These are phyloP conservation scores for Sporisorium iseilematis-ciliati DNA, from an alignment of 1,284 basidiomycete genomes.

Conservation along the genomic window DNA sequence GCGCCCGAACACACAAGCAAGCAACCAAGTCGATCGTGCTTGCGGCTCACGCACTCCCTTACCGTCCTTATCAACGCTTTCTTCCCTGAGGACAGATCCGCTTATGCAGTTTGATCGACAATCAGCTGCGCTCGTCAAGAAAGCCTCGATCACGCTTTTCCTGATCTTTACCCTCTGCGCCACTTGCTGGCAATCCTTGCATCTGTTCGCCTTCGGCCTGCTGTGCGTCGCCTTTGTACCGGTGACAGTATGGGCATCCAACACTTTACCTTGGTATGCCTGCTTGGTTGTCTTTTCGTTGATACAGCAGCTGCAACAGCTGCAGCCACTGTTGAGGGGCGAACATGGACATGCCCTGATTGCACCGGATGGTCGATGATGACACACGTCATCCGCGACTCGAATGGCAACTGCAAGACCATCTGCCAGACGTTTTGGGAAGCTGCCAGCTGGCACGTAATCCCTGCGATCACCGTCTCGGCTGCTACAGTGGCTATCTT, in stretches of 20 bases:
- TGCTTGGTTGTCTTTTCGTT: neutral
- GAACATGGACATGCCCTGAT: neutral
- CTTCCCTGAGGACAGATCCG: neutral
- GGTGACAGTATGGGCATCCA: neutral
- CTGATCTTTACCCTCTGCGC: neutral
- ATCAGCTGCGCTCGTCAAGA: neutral
- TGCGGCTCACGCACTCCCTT: no score
- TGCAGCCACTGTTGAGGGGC: neutral
- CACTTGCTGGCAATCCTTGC: neutral
- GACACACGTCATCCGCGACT: neutral
- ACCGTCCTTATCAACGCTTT: neutral
- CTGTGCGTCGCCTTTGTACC: conserved; percentile 1
- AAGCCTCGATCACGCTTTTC: neutral
- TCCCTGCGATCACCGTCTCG: neutral
- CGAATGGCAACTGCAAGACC: neutral
- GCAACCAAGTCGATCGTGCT: no score
- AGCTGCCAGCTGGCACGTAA: neutral
- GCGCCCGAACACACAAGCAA: no score
- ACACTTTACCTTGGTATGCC: neutral
- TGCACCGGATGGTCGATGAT: neutral
- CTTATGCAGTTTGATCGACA: neutral
- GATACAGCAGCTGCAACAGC: neutral
- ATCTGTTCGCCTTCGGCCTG: neutral
- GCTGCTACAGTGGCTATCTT: neutral
- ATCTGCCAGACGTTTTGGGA: neutral